Evolutionary conservation across 805 yeast genomes (phyloP), one percentile per base, ranked within the genome.

Genomic region (Wickerhamiella dianesei): DNA sequence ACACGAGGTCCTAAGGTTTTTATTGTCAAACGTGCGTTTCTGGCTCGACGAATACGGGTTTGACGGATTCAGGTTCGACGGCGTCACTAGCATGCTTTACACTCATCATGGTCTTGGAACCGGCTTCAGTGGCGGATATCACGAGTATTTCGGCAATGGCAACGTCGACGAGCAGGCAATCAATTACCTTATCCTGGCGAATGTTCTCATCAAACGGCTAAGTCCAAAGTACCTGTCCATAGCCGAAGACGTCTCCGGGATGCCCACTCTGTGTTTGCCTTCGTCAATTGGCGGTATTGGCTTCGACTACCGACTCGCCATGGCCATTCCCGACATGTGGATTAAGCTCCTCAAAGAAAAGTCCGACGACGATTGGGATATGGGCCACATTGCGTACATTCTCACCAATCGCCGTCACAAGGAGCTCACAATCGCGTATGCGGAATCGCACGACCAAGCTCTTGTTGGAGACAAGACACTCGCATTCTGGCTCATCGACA

Each of bases 311-410:
- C 72, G 97, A 52, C 71, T 89, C 46, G 92, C 95, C 2, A 89
- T 89, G 98, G 96, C 97, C 1, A 71, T 89, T 50, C 98, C 98
- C 3, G 98, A 89, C 64, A 89, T 89, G 97, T 89, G 98, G 98
- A 89, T 89, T 67, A 92, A 92, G 64, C 64, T 87, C 43, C 67
- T 89, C 56, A 89, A 92, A 61, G 96, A 88, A 61, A 67, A 73
- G 49, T 59, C 65, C 41, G 97, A 89, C 63, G 95, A 88, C 50
- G 81, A 85, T 44, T 89, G 98, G 98, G 86, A 88, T 57, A 65
- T 89, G 69, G 86, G 82, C 41, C 69, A 73, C 50, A 87, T 89
- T 48, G 80, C 79, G 18, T 80, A 76, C 60, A 84, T 94, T 1
- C 72, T 89, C 56, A 78, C 95, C 32, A 92, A 89, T 65, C 75